phyloP scores from a whole-genome alignment of 2,329 filamentous ascomycete genomes.

The Huntiella moniliformis region DNA sequence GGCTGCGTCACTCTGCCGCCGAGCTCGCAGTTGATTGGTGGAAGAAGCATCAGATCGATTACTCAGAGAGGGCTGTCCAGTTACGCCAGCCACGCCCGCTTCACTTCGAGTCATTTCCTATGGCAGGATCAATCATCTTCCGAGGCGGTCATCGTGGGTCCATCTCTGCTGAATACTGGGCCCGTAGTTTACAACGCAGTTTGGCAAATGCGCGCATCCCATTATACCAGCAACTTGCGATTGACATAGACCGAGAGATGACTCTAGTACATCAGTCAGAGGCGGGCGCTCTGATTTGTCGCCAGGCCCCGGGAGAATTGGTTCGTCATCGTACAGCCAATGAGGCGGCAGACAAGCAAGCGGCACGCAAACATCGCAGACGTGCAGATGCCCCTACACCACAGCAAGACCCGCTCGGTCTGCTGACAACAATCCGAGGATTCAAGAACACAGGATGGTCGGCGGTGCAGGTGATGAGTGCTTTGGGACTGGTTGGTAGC shows the following conservation, averaged over 20 bases:
- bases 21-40: constrained; percentile 66
- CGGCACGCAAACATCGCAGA: not conserved
- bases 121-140: not conserved
- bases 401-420: constrained; percentile 10
- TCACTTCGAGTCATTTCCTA: not conserved
- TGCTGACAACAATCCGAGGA: constrained; percentile 5
- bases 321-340: not conserved
- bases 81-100: not conserved
- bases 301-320: constrained; percentile 14
- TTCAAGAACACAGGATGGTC: constrained; percentile 10
- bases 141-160: not conserved
- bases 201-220: constrained; percentile 53
- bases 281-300: constrained; percentile 41
- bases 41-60: constrained; percentile 15
- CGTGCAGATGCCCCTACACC: not conserved
- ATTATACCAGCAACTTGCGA: constrained; percentile 39
- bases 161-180: constrained; percentile 33
- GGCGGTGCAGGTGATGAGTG: constrained; percentile 10
- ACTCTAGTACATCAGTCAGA: constrained; percentile 42
- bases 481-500: constrained; percentile 7
- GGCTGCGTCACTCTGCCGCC: constrained; percentile 65
- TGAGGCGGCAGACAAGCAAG: not conserved
- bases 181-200: constrained; percentile 58
- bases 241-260: constrained; percentile 53
- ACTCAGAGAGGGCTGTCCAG: constrained; percentile 1